phyloP scores from a whole-genome alignment of 2,329 filamentous ascomycete species.

The Pyrenochaeta sp. region DNA sequence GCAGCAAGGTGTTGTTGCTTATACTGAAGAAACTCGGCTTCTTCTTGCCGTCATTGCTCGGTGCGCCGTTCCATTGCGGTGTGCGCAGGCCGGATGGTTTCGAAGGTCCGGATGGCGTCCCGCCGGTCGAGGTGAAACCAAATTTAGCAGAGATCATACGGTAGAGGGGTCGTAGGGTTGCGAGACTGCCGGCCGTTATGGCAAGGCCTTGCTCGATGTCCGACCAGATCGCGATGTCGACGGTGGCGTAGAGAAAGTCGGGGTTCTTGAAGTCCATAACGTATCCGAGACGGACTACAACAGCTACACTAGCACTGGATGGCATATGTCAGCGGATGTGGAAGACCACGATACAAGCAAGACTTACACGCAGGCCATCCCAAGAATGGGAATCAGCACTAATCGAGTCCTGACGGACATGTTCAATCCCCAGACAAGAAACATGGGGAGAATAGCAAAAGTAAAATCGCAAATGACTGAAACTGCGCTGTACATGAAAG shows the following conservation, averaged over 20 bases:
- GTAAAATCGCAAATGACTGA: slow-evolving; percentile 58
- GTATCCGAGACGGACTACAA: slow-evolving; percentile 44
- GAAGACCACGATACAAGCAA: not conserved
- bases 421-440: slow-evolving; percentile 60
- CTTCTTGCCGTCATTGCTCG: slow-evolving; percentile 20
- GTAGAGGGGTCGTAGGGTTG: slow-evolving; percentile 47
- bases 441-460: slow-evolving; percentile 59
- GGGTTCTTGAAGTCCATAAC: slow-evolving; percentile 43
- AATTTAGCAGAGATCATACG: slow-evolving; percentile 29
- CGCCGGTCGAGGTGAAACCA: slow-evolving; percentile 27
- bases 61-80: slow-evolving; percentile 24
- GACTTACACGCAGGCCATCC: slow-evolving; percentile 60
- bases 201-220: slow-evolving; percentile 48
- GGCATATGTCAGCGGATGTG: slow-evolving; percentile 1
- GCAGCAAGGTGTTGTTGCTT: slow-evolving; percentile 28
- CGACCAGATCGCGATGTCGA: slow-evolving; percentile 49
- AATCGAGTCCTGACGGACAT: slow-evolving; percentile 58
- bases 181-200: slow-evolving; percentile 46
- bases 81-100: slow-evolving; percentile 24
- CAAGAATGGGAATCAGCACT: slow-evolving; percentile 56
- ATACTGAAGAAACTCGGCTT: slow-evolving; percentile 31
- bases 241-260: slow-evolving; percentile 46
- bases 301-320: slow-evolving; percentile 43
- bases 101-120: slow-evolving; percentile 10
- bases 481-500: slow-evolving; percentile 57